Evolutionary conservation across 2,329 filamentous ascomycete genomes (phyloP).

Genomic region (Purpureocillium takamizusanense): DNA sequence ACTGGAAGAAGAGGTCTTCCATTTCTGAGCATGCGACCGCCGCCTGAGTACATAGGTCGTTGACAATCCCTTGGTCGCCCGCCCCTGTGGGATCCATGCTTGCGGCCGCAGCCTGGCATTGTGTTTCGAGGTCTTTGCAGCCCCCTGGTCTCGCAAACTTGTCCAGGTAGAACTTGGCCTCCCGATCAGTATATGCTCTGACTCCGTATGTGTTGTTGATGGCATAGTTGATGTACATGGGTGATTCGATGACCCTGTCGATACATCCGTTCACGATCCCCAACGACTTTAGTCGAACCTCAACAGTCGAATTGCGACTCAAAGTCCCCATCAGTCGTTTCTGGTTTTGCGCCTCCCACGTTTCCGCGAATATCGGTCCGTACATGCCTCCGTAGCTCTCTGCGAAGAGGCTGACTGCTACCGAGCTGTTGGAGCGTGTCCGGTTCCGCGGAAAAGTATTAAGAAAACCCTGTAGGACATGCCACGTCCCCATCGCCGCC

Average conservation of each 20-base stretch:
- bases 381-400: constrained; percentile 67
- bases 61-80: constrained; percentile 27
- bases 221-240: constrained; percentile 47
- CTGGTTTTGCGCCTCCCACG: constrained; percentile 53
- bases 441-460: constrained; percentile 49
- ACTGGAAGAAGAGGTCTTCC: constrained; percentile 45
- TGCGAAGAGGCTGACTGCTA: constrained; percentile 56
- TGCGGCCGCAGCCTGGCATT: constrained; percentile 37
- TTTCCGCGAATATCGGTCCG: constrained; percentile 52
- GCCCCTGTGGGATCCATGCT: constrained; percentile 29
- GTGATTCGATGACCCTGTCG: constrained; percentile 53
- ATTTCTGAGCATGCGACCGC: constrained; percentile 35
- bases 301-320: constrained; percentile 40
- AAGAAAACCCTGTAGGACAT: constrained; percentile 55
- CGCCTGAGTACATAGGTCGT: constrained; percentile 44
- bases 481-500: constrained; percentile 53
- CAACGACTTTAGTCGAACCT: constrained; percentile 52
- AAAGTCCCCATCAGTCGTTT: constrained; percentile 40
- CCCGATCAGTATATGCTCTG: constrained; percentile 41
- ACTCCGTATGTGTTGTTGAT: constrained; percentile 59
- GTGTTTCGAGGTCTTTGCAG: constrained; percentile 42
- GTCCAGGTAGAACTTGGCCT: constrained; percentile 35
- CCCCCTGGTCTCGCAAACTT: constrained; percentile 26
- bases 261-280: constrained; percentile 66
- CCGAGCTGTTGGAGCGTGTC: constrained; percentile 34